These are phyloP conservation scores for Excoecaria agallocha DNA, from an alignment of 345 rosid genomes.

Conservation along the genomic window DNA sequence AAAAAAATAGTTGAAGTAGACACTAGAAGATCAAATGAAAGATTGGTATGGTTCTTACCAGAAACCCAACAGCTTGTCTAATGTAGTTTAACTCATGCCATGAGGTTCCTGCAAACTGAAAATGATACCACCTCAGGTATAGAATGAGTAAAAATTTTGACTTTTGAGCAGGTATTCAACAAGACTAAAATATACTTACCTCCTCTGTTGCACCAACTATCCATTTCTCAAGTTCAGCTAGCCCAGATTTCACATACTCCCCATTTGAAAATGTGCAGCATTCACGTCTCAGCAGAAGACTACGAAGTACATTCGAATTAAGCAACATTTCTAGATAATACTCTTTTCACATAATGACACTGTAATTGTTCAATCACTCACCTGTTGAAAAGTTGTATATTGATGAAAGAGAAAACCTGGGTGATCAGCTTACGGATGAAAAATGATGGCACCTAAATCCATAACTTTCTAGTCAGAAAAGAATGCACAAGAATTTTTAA, in stretches of 20 bases:
- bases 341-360: constrained; percentile 2
- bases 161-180: constrained; percentile 1
- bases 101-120: constrained; percentile 93
- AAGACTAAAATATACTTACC: constrained; percentile 43
- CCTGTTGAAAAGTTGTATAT: constrained; percentile 96
- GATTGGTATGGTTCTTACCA: constrained; percentile 60
- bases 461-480: constrained; percentile 26
- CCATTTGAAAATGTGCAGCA: constrained; percentile 99
- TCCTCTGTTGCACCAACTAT: constrained; percentile 71
- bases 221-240: constrained; percentile 97
- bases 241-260: constrained; percentile 93
- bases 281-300: constrained; percentile 94
- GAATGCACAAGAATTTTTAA: neutral
- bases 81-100: constrained; percentile 96
- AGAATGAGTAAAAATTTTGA: constrained; percentile 11
- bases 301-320: constrained; percentile 27
- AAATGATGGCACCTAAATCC: constrained; percentile 81
- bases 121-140: constrained; percentile 27
- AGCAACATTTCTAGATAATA: constrained; percentile 3
- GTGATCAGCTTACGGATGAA: constrained; percentile 94
- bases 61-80: constrained; percentile 98
- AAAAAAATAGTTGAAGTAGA: constrained; percentile 11
- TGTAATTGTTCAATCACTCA: constrained; percentile 33
- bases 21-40: constrained; percentile 2
- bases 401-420: constrained; percentile 96